These are phyloP conservation scores for Plantago lanceolata DNA, from an alignment of 305 asterid species.

Conservation along the genomic window DNA sequence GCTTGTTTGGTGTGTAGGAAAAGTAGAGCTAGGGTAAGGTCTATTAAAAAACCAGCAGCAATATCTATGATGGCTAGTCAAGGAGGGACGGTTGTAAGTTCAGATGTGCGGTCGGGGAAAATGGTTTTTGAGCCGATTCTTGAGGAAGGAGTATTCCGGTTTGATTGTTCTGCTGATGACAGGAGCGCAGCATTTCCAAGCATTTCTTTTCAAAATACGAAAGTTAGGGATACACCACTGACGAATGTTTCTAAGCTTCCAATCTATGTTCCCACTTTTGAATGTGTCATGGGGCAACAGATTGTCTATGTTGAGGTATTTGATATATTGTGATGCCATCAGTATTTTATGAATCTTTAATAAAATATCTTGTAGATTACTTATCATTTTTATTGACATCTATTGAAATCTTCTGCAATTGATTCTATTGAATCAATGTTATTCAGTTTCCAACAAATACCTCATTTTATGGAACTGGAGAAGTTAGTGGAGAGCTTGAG, in stretches of 20 bases:
- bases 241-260: conserved; percentile 41
- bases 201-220: conserved; percentile 58
- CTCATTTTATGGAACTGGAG: conserved; percentile 96
- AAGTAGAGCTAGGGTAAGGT: conserved; percentile 29
- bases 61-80: conserved; percentile 53
- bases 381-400: not conserved
- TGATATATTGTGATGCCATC: conserved; percentile 12
- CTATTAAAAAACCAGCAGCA: conserved; percentile 27
- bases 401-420: conserved; percentile 3
- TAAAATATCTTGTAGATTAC: not conserved
- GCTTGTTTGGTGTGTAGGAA: conserved; percentile 30
- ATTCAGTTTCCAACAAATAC: conserved; percentile 77
- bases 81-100: conserved; percentile 32
- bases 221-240: conserved; percentile 69
- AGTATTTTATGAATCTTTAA: conserved; percentile 3
- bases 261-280: conserved; percentile 58
- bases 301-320: conserved; percentile 66
- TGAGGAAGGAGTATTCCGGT: conserved; percentile 86
- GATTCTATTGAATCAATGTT: conserved; percentile 17
- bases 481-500: conserved; percentile 94
- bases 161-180: conserved; percentile 80
- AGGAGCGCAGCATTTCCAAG: conserved; percentile 75
- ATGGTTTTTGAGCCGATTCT: conserved; percentile 83
- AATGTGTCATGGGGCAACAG: conserved; percentile 59
- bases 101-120: conserved; percentile 45